phyloP scores from a whole-genome alignment of 2,329 filamentous ascomycete species.

The Nemania serpens region DNA sequence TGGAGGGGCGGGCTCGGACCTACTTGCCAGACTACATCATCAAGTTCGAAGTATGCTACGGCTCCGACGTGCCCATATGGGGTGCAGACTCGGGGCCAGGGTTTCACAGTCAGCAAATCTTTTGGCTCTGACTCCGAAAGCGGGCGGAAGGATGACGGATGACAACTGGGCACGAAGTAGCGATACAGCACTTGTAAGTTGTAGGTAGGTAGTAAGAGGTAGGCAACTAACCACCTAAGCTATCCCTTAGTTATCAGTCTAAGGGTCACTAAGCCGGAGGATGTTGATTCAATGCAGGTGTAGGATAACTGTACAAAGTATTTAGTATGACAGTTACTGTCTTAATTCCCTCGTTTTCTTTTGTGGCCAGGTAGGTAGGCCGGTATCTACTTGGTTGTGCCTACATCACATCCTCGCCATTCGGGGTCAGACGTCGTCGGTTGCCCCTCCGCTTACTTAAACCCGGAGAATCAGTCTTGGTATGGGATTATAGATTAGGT shows the following conservation, averaged over 20 bases:
- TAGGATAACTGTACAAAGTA: too few relatives aligned
- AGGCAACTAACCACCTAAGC: too few relatives aligned
- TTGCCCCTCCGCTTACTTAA: neutral
- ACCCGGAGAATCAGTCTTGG: neutral
- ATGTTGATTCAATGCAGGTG: too few relatives aligned
- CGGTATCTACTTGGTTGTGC: neutral
- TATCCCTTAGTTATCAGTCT: too few relatives aligned
- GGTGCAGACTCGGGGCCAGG: constrained; percentile 1
- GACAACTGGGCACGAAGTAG: neutral
- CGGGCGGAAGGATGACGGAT: constrained; percentile 17
- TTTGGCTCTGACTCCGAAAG: constrained; percentile 27
- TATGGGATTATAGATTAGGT: neutral
- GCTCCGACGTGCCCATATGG: neutral
- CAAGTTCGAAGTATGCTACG: too few relatives aligned
- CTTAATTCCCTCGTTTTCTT: neutral
- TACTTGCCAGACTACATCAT: neutral
- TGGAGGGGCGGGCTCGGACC: constrained; percentile 1
- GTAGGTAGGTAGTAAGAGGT: too few relatives aligned
- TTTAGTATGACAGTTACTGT: too few relatives aligned
- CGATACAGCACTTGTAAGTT: too few relatives aligned
- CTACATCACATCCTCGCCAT: neutral
- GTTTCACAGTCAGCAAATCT: constrained; percentile 27
- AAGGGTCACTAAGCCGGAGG: too few relatives aligned
- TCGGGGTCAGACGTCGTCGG: neutral
- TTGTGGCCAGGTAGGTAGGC: neutral